A percentile compares a stretch with the other conserved stretches of the same genome.
Evolutionary conservation across 495 filamentous ascomycete species (phyloP).

Genomic region (Platismatia glauca): DNA sequence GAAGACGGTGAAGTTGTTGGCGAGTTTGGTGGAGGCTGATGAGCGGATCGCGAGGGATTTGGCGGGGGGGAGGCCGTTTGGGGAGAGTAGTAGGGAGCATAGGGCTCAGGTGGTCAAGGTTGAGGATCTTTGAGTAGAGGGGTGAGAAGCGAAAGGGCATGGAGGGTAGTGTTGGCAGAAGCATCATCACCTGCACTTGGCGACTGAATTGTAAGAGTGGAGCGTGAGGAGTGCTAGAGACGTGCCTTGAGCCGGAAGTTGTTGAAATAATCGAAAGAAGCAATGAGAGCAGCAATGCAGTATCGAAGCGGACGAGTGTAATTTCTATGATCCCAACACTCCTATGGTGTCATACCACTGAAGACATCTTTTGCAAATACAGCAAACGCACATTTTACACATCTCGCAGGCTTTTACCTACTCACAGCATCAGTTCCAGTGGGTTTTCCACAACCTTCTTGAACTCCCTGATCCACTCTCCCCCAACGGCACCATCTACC

Average conservation of each 20-base stretch:
- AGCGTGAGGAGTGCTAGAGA: too few species aligned
- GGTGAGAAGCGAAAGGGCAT: not conserved
- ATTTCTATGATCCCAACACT: not conserved
- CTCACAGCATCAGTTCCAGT: conserved; percentile 79
- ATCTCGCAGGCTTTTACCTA: not conserved
- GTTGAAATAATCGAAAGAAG: not conserved
- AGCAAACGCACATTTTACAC: not conserved
- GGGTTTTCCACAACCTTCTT: conserved; percentile 98
- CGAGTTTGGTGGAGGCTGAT: conserved; percentile 45
- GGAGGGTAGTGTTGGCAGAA: not conserved
- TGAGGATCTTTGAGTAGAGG: not conserved
- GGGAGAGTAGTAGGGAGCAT: conserved; percentile 41
- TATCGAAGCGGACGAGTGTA: not conserved
- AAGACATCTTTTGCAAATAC: not conserved
- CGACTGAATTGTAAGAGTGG: not conserved
- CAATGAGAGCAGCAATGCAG: not conserved
- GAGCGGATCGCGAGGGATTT: conserved; percentile 44
- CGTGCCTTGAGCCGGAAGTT: not conserved
- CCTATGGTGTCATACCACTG: too few species aligned
- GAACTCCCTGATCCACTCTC: conserved; percentile 92
- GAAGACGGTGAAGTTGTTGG: conserved; percentile 39
- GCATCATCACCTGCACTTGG: not conserved
- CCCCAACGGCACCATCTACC: conserved; percentile 85
- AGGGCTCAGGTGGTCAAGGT: conserved; percentile 2
- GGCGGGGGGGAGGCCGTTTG: conserved; percentile 41